Conservation (phyloP, 1,284 basidiomycete species). For the Sparassis latifolia region DNA sequence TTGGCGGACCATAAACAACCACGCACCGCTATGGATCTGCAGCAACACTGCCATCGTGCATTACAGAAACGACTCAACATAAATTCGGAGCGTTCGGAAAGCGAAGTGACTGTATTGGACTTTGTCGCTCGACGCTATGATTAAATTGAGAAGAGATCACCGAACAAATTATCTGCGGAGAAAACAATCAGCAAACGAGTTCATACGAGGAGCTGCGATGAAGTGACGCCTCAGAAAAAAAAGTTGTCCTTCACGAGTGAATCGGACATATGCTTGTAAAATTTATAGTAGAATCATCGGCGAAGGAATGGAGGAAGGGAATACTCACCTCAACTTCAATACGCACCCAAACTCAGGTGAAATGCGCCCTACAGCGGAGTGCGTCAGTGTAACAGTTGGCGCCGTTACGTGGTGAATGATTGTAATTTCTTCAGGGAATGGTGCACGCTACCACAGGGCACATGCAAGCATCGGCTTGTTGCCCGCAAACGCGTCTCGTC, state of each 20-base stretch:
- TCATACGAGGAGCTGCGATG: background rate
- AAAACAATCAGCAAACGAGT: background rate
- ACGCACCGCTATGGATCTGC: too few species aligned
- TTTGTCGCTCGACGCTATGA: too few species aligned
- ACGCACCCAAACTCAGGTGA: too few species aligned
- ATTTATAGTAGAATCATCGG: slow-evolving; percentile 34
- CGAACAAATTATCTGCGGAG: too few species aligned
- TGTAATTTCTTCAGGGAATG: slow-evolving; percentile 31
- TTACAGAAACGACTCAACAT: too few species aligned
- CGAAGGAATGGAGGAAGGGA: slow-evolving; percentile 4
- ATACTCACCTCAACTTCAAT: slow-evolving; percentile 8
- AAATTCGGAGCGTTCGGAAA: too few species aligned
- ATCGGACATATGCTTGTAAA: slow-evolving; percentile 60
- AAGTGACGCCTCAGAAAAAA: slow-evolving; percentile 36
- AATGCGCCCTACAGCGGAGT: too few species aligned
- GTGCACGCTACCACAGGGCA: slow-evolving; percentile 29
- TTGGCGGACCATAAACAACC: too few species aligned
- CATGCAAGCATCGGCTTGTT: slow-evolving; percentile 26
- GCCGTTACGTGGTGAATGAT: background rate
- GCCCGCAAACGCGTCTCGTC: slow-evolving; percentile 32
- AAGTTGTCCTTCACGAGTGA: slow-evolving; percentile 37
- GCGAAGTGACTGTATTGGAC: too few species aligned
- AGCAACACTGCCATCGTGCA: too few species aligned
- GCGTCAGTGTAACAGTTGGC: background rate
- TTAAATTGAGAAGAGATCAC: too few species aligned